Base-by-base conservation (phyloP, 2,329 filamentous ascomycete species). In the Cryphonectria radicalis region DNA sequence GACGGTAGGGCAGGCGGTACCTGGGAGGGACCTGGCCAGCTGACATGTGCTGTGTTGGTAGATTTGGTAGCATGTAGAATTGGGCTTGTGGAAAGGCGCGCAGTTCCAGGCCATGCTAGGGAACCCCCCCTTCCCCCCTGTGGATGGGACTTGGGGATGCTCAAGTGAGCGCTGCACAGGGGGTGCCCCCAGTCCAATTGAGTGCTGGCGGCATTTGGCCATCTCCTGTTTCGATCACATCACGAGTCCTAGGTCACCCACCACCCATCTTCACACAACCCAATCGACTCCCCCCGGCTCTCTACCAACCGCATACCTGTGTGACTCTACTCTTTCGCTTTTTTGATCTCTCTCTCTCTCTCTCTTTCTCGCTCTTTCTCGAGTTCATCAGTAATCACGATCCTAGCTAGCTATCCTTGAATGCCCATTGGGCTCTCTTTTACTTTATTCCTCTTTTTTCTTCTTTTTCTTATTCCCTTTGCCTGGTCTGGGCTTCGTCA, bases 201-300 rank as follows among this genome's bases (percentile, higher is more conserved):
- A 17, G 62, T 43, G 25, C 40, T 43, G 37, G 37, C 17, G 25
- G 62, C 42, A 40, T 50, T 50, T 50, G 63, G 63, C 43, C 37
- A 42, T 43, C 62, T n/a, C 62, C 62, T 40, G 25, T 65, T 55
- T n/a, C 28, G 46, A 66, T 55, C 64, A 19, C 64, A 66, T 66
- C 64, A 66, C 64, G 64, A 66, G 64, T 57, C 50, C 64, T 40
- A 19, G 50, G 46, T 66, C 64, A 66, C 64, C 64, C 37, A 37
- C 59, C 37, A 11, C 17, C 35, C 59, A 19, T 14, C 32, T 19
- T 40, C 59, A 11, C 32, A 22, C 37, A 35, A n/a, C 19, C 59
- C 19, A 25, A n/a, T 42, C 59, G 14, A 8, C 6, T 19, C 32
- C 14, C 32, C 59, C 37, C 37, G n/a, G n/a, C 59, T 57, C 53